Evolutionary conservation across 1,284 basidiomycete species (phyloP).

Genomic region (Cystobasidiaceae sp.): DNA sequence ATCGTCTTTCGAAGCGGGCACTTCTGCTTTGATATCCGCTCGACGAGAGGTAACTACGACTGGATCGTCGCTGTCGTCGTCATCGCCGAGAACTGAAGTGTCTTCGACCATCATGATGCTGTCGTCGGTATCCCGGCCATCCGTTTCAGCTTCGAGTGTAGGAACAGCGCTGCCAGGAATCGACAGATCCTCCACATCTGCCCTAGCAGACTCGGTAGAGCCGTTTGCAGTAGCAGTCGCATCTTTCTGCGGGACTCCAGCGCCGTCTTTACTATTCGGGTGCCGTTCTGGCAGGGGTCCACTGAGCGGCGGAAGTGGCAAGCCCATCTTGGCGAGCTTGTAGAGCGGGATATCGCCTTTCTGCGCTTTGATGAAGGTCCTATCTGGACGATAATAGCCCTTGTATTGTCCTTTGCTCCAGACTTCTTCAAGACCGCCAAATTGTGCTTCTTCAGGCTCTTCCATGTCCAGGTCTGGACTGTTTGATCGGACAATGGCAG

Average conservation of each 20-base stretch:
- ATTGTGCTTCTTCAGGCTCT: conserved; percentile 4
- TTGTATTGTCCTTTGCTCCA: conserved; percentile 22
- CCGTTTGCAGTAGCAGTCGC: background rate
- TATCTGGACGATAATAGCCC: conserved; percentile 15
- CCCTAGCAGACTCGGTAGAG: background rate
- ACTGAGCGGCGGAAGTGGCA: conserved; percentile 16
- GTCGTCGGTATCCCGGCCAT: conserved; percentile 10
- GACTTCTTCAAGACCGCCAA: conserved; percentile 29
- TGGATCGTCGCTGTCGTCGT: conserved; percentile 3
- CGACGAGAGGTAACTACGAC: background rate
- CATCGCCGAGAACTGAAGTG: background rate
- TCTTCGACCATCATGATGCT: background rate
- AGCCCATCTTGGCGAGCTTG: conserved; percentile 30
- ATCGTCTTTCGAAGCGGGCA: no score
- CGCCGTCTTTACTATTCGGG: background rate
- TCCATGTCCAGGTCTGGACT: background rate
- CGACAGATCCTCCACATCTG: background rate
- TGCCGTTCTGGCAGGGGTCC: conserved; percentile 4
- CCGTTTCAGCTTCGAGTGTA: conserved; percentile 13
- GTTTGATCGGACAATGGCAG: background rate
- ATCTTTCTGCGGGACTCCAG: background rate
- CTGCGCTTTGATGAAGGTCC: conserved; percentile 25
- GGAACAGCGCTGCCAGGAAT: conserved; percentile 25
- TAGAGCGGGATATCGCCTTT: conserved; percentile 25
- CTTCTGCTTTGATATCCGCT: no score